Evolutionary conservation across 2,329 filamentous ascomycete genomes (phyloP), one percentile per base, ranked within the genome.

Genomic region (Penicillium sp.): DNA sequence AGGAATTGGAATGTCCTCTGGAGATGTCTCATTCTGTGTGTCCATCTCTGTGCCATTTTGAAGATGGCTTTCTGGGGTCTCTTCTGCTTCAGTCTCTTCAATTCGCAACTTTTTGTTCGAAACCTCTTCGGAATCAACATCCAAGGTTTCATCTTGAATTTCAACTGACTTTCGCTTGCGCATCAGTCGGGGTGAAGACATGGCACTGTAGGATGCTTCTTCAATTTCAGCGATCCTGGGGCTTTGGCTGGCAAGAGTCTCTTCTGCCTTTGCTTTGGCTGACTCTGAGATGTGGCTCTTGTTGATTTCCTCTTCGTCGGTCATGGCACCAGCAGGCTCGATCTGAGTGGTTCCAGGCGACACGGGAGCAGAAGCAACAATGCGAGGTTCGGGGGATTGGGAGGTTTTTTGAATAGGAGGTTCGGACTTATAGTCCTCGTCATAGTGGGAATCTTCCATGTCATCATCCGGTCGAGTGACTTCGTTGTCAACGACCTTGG

Each of bases 71-170:
- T 62, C 58, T 34, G 59, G 51, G n/a, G 55, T 61, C n/a, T 51
- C 56, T 40, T 61, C 62, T n/a, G 54, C 40, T 39, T 65, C 65
- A 16, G 59, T 59, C 7, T 69, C 63, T 55, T 72, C 71, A 38
- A 68, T 18, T 47, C 72, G 73, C 7, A 59, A 54, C 42, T 67
- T 73, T 54, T 72, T 72, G 45, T 52, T 58, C 7, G 57, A 40
- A 6, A 34, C n/a, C n/a, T 55, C 61, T 4, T 50, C 58, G 13
- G 57, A 54, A 23, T 62, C 56, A 11, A 53, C 14, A 13, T 58
- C 58, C 14, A 45, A 45, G 35, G 35, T 51, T 40, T 61, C 63
- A 48, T 64, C 60, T 30, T 61, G 55, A 40, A 55, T 43, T 14
- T 67, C 65, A 2, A 57, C 47, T 30, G 67, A 67, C 36, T 63